Evolutionary conservation across 1,284 basidiomycete genomes (phyloP), one percentile per base, ranked within the genome.

Genomic region (Papiliotrema fonsecae): DNA sequence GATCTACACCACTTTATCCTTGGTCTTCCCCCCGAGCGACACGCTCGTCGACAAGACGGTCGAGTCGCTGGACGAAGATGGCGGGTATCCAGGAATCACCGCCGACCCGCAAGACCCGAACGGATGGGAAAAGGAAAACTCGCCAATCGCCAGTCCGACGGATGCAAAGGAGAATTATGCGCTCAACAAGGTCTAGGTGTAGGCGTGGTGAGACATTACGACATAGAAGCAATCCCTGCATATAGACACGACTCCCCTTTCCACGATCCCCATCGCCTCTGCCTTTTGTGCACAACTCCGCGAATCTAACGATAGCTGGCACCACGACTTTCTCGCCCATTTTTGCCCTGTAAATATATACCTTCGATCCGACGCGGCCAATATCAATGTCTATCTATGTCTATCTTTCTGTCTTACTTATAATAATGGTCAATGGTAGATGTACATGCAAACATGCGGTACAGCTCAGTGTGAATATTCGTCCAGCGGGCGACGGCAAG

Each of bases 41-140:
- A 64, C 66, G 4, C 45, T 64, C 16, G 59, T 69, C 31, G 53
- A 58, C 30, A 27, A 52, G 13, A 65, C 64, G n/a, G 59, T 69
- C 47, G 63, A 67, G 45, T 55, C 56, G 16, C 36, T 67, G 34
- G 65, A 64, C 38, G 63, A 62, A 31, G 55, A 62, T 34, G 9
- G 27, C 2, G 28, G 18, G 9, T 47, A 47, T 27, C 28, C 37
- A 19, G 46, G 45, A 13, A 19, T 36, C 19, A 27, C 35, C 10
- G n/a, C 45, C 3, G 13, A 26, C 11, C 39, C 26, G 27, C 10
- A n/a, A 7, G 18, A n/a, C 27, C 27, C 41, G 2, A 19, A 55
- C 21, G 54, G 37, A 25, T 57, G 55, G 55, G 55, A 60, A 43
- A 50, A 52, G 43, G 51, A 60, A 11, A 44, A 48, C 31, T 51